A percentile compares a stretch with the other conserved stretches of the same genome.
Evolutionary conservation across 2,329 filamentous ascomycete species (phyloP).

Genomic region (Neophaeococcomyces mojaviensis): DNA sequence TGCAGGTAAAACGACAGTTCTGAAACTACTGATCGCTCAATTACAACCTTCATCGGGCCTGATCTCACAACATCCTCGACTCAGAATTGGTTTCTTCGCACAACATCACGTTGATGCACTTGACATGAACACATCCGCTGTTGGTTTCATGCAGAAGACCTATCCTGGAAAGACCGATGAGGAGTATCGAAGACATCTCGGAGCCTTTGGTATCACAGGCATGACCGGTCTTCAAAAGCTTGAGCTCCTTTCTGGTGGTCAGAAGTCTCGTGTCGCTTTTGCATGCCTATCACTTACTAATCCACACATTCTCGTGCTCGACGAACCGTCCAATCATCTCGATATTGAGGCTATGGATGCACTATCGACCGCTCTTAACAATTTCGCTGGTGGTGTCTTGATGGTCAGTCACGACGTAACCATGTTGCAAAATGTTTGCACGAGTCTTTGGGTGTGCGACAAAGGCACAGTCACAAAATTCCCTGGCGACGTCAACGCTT

Average conservation of each 20-base stretch:
- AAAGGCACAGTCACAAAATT: constrained; percentile 92
- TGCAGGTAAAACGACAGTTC: constrained; percentile 95
- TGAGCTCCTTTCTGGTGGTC: constrained; percentile 86
- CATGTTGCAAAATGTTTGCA: constrained; percentile 95
- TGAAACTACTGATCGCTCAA: constrained; percentile 91
- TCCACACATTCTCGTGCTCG: constrained; percentile 90
- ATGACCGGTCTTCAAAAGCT: constrained; percentile 97
- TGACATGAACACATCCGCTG: constrained; percentile 79
- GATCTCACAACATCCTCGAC: constrained; percentile 79
- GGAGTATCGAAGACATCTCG: constrained; percentile 90
- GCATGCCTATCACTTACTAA: constrained; percentile 91
- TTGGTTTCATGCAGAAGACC: constrained; percentile 89
- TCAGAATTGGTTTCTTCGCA: constrained; percentile 92
- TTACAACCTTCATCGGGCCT: constrained; percentile 68
- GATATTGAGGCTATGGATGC: constrained; percentile 99
- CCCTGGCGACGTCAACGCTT: constrained; percentile 85
- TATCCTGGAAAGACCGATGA: constrained; percentile 91
- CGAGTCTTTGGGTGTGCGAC: constrained; percentile 92
- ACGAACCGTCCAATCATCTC: constrained; percentile 96
- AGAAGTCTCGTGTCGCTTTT: constrained; percentile 97
- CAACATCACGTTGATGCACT: constrained; percentile 97
- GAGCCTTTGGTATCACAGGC: constrained; percentile 77
- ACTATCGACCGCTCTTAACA: constrained; percentile 69
- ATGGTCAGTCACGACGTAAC: constrained; percentile 99
- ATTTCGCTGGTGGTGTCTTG: constrained; percentile 88